A percentile compares a stretch with the other conserved stretches of the same genome.
These are phyloP conservation scores for Whalleya microplaca DNA, from an alignment of 2,329 filamentous ascomycete genomes.

Conservation along the genomic window DNA sequence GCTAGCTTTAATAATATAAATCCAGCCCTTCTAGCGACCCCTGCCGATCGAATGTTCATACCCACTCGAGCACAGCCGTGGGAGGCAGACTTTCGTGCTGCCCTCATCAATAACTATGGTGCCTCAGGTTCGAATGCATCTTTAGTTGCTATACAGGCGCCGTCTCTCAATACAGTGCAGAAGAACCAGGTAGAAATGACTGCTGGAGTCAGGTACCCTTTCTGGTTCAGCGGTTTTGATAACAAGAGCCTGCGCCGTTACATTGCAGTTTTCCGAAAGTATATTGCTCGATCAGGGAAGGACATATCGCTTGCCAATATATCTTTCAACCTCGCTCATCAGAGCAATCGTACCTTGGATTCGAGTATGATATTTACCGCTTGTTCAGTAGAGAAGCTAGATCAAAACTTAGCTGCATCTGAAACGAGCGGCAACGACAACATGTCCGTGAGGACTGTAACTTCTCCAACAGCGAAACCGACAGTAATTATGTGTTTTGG, in stretches of 20 bases:
- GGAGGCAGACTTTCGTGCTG: slow-evolving; percentile 22
- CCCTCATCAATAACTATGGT: slow-evolving; percentile 43
- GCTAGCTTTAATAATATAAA: slow-evolving; percentile 37
- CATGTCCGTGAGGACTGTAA: too few relatives aligned
- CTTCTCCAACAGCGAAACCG: slow-evolving; percentile 9
- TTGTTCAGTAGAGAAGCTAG: slow-evolving; percentile 33
- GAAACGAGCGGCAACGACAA: slow-evolving; percentile 7
- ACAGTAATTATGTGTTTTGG: slow-evolving; percentile 13
- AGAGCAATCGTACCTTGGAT: slow-evolving; percentile 35
- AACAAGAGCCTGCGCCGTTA: slow-evolving; percentile 22
- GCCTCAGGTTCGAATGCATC: slow-evolving; percentile 41
- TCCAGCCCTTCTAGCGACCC: slow-evolving; percentile 23
- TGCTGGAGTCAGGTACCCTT: slow-evolving; percentile 14
- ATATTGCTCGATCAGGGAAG: slow-evolving; percentile 22
- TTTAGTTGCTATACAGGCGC: slow-evolving; percentile 31
- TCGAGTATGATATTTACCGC: slow-evolving; percentile 32
- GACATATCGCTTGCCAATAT: slow-evolving; percentile 34
- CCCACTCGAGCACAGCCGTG: slow-evolving; percentile 21
- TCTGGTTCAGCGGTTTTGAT: slow-evolving; percentile 28
- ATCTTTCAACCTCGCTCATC: slow-evolving; percentile 39
- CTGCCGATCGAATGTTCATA: slow-evolving; percentile 31
- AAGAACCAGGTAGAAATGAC: background rate
- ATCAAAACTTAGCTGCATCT: slow-evolving; percentile 23
- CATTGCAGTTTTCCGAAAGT: slow-evolving; percentile 23
- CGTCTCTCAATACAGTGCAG: slow-evolving; percentile 13